Evolutionary conservation across 768 basidiomycete species (phyloP).

Genomic region (Gloeopeniophorella convolvens): DNA sequence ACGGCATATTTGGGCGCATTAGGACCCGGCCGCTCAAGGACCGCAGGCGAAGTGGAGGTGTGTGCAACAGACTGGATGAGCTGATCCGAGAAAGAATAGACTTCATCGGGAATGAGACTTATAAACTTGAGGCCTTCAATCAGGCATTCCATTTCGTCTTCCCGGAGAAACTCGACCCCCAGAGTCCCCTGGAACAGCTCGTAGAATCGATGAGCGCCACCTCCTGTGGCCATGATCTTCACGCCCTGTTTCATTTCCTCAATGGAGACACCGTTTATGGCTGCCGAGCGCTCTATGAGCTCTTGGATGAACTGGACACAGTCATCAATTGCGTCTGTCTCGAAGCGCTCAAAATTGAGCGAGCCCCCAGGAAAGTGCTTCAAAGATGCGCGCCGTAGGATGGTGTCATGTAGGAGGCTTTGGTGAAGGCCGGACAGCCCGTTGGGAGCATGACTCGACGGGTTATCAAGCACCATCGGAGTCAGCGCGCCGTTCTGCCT

Average conservation of each 20-base stretch:
- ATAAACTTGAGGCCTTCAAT: conserved; percentile 96
- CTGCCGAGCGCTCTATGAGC: conserved; percentile 81
- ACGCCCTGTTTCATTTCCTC: conserved; percentile 86
- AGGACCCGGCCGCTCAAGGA: conserved; percentile 80
- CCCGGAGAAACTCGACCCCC: conserved; percentile 77
- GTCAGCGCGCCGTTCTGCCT: conserved; percentile 72
- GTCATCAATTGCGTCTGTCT: conserved; percentile 80
- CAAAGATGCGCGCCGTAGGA: conserved; percentile 63
- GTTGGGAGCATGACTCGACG: conserved; percentile 30
- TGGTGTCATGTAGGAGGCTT: conserved; percentile 50
- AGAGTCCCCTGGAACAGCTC: conserved; percentile 69
- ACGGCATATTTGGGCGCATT: conserved; percentile 86
- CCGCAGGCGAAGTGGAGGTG: conserved; percentile 21
- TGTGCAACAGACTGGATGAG: conserved; percentile 67
- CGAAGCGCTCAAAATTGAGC: conserved; percentile 95
- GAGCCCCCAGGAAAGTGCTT: conserved; percentile 92
- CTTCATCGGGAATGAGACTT: conserved; percentile 92
- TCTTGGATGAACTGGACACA: conserved; percentile 84
- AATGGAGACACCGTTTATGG: conserved; percentile 78
- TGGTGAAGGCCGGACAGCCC: conserved; percentile 33
- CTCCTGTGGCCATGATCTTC: conserved; percentile 97
- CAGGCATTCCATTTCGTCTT: conserved; percentile 99
- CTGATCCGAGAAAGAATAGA: conserved; percentile 98
- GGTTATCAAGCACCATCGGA: conserved; percentile 53
- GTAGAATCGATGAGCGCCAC: conserved; percentile 93